These are phyloP conservation scores for Paraglomus brasilianum DNA, from an alignment of 192 early-diverging fungal genomes.

Conservation along the genomic window DNA sequence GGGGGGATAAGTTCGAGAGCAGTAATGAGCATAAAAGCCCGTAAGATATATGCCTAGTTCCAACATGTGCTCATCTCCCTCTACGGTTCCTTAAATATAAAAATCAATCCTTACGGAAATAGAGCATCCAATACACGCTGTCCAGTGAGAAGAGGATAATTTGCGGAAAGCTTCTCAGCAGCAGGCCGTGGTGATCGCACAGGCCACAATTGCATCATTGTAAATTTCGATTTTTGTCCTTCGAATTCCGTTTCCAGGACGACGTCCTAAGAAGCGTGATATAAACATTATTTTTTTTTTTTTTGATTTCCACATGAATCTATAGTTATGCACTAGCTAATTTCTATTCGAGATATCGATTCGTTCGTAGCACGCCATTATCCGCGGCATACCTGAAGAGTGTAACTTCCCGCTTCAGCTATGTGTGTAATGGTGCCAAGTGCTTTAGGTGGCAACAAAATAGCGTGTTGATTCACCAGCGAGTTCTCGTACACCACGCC, in stretches of 20 bases:
- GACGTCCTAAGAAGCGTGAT: conserved; percentile 56
- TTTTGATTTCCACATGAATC: too few species aligned
- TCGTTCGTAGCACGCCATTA: not conserved
- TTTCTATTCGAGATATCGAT: not conserved
- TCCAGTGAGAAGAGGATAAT: conserved; percentile 95
- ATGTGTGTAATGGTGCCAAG: conserved; percentile 96
- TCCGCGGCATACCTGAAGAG: conserved; percentile 56
- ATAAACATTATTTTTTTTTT: conserved; percentile 7
- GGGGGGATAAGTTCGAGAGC: not conserved
- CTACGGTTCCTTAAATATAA: too few species aligned
- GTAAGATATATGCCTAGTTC: too few species aligned
- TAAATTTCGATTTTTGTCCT: conserved; percentile 86
- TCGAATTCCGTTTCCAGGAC: conserved; percentile 97
- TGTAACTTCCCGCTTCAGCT: conserved; percentile 90
- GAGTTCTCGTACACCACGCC: conserved; percentile 95
- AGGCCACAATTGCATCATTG: conserved; percentile 98
- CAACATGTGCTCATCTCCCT: too few species aligned
- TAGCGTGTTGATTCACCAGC: conserved; percentile 85
- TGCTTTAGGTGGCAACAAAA: conserved; percentile 92
- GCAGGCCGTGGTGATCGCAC: conserved; percentile 95
- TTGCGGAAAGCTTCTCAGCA: conserved; percentile 91
- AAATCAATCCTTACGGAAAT: conserved; percentile 74
- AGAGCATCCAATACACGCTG: conserved; percentile 98
- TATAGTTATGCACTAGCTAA: too few species aligned
- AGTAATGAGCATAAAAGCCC: not conserved